A percentile compares a stretch with the other conserved stretches of the same genome.
Conservation (phyloP, 2,329 filamentous ascomycete genomes). For the Fusarium piperis region DNA sequence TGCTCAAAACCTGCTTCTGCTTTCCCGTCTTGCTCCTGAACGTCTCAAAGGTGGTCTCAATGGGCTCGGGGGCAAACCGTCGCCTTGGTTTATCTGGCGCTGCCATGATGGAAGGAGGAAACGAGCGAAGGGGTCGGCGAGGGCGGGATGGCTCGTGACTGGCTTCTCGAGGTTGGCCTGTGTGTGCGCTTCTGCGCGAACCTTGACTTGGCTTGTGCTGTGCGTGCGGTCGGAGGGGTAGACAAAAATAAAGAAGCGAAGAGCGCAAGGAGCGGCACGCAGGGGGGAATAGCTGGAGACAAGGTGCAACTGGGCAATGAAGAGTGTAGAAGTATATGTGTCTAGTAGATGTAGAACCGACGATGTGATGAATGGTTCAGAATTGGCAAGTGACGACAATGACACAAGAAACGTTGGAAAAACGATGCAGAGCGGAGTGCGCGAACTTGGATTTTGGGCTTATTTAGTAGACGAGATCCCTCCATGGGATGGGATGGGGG, state of each 20-base stretch:
- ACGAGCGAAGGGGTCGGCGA: slow-evolving; percentile 42
- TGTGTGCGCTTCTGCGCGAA: slow-evolving; percentile 24
- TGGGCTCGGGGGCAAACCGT: slow-evolving; percentile 74
- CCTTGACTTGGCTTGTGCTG: slow-evolving; percentile 10
- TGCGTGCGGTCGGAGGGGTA: slow-evolving; percentile 27
- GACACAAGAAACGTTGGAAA: slow-evolving; percentile 18
- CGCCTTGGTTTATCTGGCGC: slow-evolving; percentile 57
- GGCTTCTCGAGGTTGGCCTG: slow-evolving; percentile 29
- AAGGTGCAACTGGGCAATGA: not conserved
- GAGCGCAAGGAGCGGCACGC: slow-evolving; percentile 13
- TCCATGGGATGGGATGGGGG: not conserved
- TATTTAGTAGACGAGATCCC: not conserved
- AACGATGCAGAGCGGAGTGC: slow-evolving; percentile 7
- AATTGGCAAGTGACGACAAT: slow-evolving; percentile 27
- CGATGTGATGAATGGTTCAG: slow-evolving; percentile 11
- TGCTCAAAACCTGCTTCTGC: slow-evolving; percentile 24
- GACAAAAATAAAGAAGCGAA: slow-evolving; percentile 32
- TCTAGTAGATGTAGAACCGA: not conserved
- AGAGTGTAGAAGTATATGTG: not conserved
- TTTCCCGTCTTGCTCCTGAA: slow-evolving; percentile 55
- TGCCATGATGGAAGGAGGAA: slow-evolving; percentile 52
- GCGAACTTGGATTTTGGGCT: slow-evolving; percentile 32
- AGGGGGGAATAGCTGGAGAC: not conserved
- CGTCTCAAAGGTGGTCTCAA: slow-evolving; percentile 76
- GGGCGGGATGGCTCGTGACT: slow-evolving; percentile 32